phyloP scores from a whole-genome alignment of 495 filamentous ascomycete species.

The Neurospora sp. region DNA sequence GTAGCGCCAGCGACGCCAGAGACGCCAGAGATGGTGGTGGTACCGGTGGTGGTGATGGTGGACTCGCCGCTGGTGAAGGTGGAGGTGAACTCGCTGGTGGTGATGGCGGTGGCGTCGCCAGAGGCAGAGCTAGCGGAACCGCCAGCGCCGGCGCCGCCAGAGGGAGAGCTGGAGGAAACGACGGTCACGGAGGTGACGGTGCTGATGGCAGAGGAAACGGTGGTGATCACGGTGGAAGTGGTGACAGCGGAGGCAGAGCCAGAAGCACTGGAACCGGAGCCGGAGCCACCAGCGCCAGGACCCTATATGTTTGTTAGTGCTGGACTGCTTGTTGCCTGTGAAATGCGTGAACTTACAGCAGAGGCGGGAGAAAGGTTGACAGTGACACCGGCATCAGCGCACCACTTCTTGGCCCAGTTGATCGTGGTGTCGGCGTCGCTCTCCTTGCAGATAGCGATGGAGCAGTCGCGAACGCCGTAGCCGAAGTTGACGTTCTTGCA shows the following conservation, averaged over 20 bases:
- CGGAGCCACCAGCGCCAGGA: not conserved
- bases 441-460: conserved; percentile 49
- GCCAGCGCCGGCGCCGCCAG: not conserved
- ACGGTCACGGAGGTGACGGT: conserved; percentile 18
- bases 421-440: conserved; percentile 20
- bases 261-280: not conserved
- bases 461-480: conserved; percentile 74
- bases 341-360: conserved; percentile 3
- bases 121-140: conserved; percentile 10
- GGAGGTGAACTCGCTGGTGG: conserved; percentile 25
- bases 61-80: conserved; percentile 13
- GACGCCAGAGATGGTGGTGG: conserved; percentile 10
- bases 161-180: conserved; percentile 4
- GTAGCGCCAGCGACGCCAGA: conserved; percentile 11
- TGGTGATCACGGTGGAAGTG: conserved; percentile 19
- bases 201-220: conserved; percentile 17
- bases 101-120: conserved; percentile 16
- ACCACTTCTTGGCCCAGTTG: conserved; percentile 24
- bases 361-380: conserved; percentile 18
- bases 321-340: not conserved
- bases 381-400: conserved; percentile 12
- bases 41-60: conserved; percentile 15
- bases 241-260: conserved; percentile 7
- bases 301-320: not conserved
- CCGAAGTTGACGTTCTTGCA: conserved; percentile 59